Percentiles rank a stretch among this genome's conserved stretches.
These are phyloP conservation scores for Suhomyces kilbournensis DNA, from an alignment of 805 yeast species.

Conservation along the genomic window DNA sequence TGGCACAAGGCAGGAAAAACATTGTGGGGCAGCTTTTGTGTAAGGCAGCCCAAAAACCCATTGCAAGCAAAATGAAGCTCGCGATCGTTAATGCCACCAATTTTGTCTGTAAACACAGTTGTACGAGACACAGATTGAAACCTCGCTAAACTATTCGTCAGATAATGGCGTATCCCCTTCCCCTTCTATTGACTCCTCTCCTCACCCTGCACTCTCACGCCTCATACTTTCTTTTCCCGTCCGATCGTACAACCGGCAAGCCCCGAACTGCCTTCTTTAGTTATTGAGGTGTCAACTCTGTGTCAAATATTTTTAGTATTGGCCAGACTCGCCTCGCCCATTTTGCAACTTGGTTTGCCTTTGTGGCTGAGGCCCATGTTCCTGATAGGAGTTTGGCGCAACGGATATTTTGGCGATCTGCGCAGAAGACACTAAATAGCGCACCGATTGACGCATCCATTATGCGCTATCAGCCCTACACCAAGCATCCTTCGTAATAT, in stretches of 20 bases:
- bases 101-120: not conserved
- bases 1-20: not conserved
- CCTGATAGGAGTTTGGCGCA: not conserved
- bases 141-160: not conserved
- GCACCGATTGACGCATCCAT: not conserved
- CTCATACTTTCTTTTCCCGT: not conserved
- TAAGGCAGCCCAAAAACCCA: not conserved
- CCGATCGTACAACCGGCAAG: not conserved
- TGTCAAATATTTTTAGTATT: not conserved
- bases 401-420: not conserved
- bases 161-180: not conserved
- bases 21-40: not conserved
- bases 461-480: not conserved
- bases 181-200: not conserved
- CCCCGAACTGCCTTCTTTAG: not conserved
- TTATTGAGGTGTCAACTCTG: not conserved
- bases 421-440: not conserved
- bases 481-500: no score
- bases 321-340: not conserved
- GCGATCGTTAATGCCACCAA: not conserved
- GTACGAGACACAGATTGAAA: not conserved
- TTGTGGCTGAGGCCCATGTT: not conserved
- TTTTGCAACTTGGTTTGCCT: not conserved
- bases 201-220: not conserved
- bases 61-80: no score